Conservation (phyloP, 148 eudicot species). For the Oxyria digyna region DNA sequence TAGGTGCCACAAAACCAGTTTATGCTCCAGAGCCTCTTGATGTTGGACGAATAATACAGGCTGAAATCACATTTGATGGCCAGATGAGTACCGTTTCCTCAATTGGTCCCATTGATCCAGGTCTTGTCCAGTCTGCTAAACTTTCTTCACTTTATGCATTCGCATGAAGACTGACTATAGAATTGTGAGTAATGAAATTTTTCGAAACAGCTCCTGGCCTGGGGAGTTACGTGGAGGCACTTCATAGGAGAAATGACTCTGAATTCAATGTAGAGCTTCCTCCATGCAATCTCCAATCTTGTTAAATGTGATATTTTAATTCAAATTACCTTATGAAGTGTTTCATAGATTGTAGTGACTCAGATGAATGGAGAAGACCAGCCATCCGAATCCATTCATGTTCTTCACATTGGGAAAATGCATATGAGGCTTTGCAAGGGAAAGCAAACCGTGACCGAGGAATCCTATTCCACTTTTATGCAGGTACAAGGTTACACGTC, state of each 20-base stretch:
- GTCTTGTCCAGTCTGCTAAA: constrained; percentile 21
- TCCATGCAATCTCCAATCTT: neutral
- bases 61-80: constrained; percentile 39
- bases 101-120: constrained; percentile 83
- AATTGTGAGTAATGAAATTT: neutral
- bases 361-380: constrained; percentile 83
- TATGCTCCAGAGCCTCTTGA: constrained; percentile 99
- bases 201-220: constrained; percentile 76
- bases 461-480: constrained; percentile 78
- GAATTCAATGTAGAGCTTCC: constrained; percentile 58
- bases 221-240: constrained; percentile 95
- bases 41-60: constrained; percentile 69
- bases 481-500: constrained; percentile 36
- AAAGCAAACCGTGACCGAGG: constrained; percentile 67
- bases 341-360: constrained; percentile 56
- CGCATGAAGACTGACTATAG: neutral
- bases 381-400: constrained; percentile 63
- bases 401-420: constrained; percentile 88
- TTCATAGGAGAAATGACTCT: constrained; percentile 74
- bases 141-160: neutral
- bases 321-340: neutral
- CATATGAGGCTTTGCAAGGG: constrained; percentile 87
- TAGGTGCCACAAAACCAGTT: constrained; percentile 80
- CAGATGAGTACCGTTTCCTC: constrained; percentile 45
- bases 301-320: neutral